Evolutionary conservation across 495 filamentous ascomycete genomes (phyloP).

Genomic region (Penicillium pancosmium): DNA sequence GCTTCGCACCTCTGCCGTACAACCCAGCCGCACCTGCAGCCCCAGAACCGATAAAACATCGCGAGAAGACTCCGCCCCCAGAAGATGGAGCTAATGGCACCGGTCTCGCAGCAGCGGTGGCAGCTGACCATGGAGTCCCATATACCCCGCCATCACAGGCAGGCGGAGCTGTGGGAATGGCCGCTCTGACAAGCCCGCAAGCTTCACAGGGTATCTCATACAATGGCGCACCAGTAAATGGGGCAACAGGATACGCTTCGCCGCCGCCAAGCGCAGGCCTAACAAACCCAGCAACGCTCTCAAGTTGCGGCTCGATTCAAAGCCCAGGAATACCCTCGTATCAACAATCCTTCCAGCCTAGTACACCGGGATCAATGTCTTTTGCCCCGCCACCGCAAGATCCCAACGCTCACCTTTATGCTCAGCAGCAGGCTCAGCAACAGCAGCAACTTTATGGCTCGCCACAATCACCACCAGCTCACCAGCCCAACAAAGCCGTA

Average conservation of each 20-base stretch:
- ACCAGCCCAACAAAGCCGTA: conserved; percentile 21
- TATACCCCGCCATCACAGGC: conserved; percentile 44
- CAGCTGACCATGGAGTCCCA: conserved; percentile 58
- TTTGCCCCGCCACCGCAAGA: conserved; percentile 53
- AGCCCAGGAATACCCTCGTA: conserved; percentile 38
- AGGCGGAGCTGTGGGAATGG: conserved; percentile 28
- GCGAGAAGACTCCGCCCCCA: conserved; percentile 89
- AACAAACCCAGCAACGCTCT: conserved; percentile 31
- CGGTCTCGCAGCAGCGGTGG: conserved; percentile 68
- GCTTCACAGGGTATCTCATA: conserved; percentile 29
- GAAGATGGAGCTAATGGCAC: conserved; percentile 70
- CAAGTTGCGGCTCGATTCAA: conserved; percentile 19
- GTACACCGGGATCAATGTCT: conserved; percentile 29
- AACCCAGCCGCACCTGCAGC: conserved; percentile 88
- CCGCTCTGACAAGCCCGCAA: conserved; percentile 30
- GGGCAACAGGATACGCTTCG: conserved; percentile 35
- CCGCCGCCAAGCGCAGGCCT: conserved; percentile 43
- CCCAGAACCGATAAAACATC: conserved; percentile 77
- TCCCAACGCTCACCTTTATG: conserved; percentile 47
- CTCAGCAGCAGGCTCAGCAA: conserved; percentile 14
- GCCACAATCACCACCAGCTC: conserved; percentile 26
- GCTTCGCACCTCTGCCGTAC: conserved; percentile 76
- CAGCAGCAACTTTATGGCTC: conserved; percentile 12
- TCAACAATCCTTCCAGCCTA: conserved; percentile 35
- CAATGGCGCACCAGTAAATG: conserved; percentile 32